phyloP scores from a whole-genome alignment of 2,329 filamentous ascomycete genomes.

The Chrysoporthe austroafricana region DNA sequence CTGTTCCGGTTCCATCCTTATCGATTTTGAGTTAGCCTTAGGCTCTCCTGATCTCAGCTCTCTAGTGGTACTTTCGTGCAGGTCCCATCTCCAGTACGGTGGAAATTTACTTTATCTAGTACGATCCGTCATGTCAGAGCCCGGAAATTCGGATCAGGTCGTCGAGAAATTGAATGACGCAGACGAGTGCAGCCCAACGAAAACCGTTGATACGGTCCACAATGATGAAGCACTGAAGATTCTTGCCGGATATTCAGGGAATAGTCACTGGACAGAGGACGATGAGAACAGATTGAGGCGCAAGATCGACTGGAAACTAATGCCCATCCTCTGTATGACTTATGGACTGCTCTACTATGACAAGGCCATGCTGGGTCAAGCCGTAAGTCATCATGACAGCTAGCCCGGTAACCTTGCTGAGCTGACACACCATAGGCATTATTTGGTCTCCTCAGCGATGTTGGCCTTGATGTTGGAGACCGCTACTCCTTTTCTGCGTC shows the following conservation, averaged over 20 bases:
- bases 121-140: slow-evolving; percentile 22
- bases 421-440: slow-evolving; percentile 38
- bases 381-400: slow-evolving; percentile 38
- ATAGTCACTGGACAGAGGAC: slow-evolving; percentile 45
- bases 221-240: slow-evolving; percentile 46
- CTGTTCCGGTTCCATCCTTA: background rate
- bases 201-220: slow-evolving; percentile 40
- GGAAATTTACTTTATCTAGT: background rate
- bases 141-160: slow-evolving; percentile 28
- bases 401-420: too few species aligned
- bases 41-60: background rate
- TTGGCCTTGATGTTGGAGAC: slow-evolving; percentile 44
- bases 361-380: slow-evolving; percentile 58
- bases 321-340: slow-evolving; percentile 50
- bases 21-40: background rate
- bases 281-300: slow-evolving; percentile 48
- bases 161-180: slow-evolving; percentile 26
- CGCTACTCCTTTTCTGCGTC: slow-evolving; percentile 49
- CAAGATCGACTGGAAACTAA: slow-evolving; percentile 47
- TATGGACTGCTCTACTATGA: slow-evolving; percentile 54
- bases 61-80: background rate
- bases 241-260: slow-evolving; percentile 45
- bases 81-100: background rate
- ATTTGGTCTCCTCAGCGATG: slow-evolving; percentile 46
- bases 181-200: slow-evolving; percentile 19